phyloP scores from a whole-genome alignment of 2,329 filamentous ascomycete species.

The Fusarium neocosmosporiellum region DNA sequence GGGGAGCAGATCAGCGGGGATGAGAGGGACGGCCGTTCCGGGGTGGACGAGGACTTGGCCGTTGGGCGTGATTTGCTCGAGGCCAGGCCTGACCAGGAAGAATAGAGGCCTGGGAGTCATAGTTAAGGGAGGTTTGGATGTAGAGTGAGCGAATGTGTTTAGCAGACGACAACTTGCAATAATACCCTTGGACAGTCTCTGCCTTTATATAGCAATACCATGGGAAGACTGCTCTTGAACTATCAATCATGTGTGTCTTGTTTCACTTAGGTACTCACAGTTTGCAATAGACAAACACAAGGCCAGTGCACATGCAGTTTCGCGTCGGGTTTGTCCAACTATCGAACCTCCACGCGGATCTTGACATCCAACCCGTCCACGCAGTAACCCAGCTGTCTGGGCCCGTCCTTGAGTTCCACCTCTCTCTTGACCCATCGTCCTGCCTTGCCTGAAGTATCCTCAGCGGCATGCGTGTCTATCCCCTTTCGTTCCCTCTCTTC shows the following conservation, averaged over 20 bases:
- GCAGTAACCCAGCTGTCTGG: slow-evolving; percentile 83
- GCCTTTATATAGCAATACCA: background rate
- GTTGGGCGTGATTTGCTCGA: slow-evolving; percentile 34
- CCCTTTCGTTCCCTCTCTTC: slow-evolving; percentile 42
- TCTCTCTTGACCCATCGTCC: slow-evolving; percentile 80
- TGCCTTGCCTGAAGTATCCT: slow-evolving; percentile 46
- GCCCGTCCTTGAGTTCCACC: slow-evolving; percentile 82
- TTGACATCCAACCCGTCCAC: slow-evolving; percentile 78
- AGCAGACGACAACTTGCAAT: background rate
- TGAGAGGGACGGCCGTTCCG: slow-evolving; percentile 61
- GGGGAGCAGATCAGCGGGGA: slow-evolving; percentile 65
- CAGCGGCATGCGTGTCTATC: slow-evolving; percentile 40
- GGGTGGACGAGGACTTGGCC: slow-evolving; percentile 41
- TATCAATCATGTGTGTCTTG: background rate
- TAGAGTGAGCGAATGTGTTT: background rate
- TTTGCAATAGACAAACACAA: slow-evolving; percentile 25
- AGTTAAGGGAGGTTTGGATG: background rate
- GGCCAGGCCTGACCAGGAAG: slow-evolving; percentile 58
- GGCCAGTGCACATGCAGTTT: background rate
- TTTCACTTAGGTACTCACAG: background rate
- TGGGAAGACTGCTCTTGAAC: background rate
- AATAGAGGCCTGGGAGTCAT: slow-evolving; percentile 43
- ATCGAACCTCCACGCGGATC: slow-evolving; percentile 73
- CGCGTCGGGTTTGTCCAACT: slow-evolving; percentile 12
- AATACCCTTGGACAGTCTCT: background rate